Evolutionary conservation across 768 basidiomycete genomes (phyloP), one percentile per base, ranked within the genome.

Genomic region (Mycena vulgaris): DNA sequence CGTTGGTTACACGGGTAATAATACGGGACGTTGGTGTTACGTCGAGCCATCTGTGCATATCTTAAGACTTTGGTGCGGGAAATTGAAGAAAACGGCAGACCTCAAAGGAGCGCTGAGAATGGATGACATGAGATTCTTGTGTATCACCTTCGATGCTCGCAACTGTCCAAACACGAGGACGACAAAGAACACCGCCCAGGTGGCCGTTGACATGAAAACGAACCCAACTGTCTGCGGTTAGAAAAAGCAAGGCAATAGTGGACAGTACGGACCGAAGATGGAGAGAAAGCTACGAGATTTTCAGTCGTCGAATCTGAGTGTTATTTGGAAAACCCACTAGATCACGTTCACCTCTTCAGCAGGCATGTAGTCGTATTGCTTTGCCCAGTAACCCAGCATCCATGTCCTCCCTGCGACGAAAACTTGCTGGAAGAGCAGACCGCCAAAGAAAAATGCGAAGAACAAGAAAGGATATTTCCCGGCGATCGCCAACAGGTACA

Each of bases 1-100:
- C 88, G 57, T 86, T 83, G 0, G 87, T 88, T 63, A 85, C 85
- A 25, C 87, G 81, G 17, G 85, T 79, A 42, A 87, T 84, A 63
- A 89, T 83, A 2, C 88, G 83, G 16, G 73, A 70, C 8, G 71
- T 63, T 4, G 75, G 71, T 0, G 76, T 76, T 19, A 63, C 64
- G 35, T 69, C 68, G 8, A 78, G 75, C 63, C 63, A 72, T n/a
- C 64, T 27, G 27, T 56, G 42, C 39, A 39, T 82, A 79, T 0
- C 80, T 80, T 83, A 84, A 52, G 83, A 84, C 76, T 17, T 87
- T 83, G 72, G 87, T 86, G 61, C 85, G 82, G 0, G 86, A 23
- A 14, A 45, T n/a, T 87, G 68, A 85, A 83, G 27, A 87, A 80
- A 21, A 84, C 79, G 52, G 87, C 83, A 60, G 88, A 85, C 85